A percentile compares a stretch with the other conserved stretches of the same genome.
Conservation (phyloP, 2,329 filamentous ascomycete species). For the Aspergillus sp. region DNA sequence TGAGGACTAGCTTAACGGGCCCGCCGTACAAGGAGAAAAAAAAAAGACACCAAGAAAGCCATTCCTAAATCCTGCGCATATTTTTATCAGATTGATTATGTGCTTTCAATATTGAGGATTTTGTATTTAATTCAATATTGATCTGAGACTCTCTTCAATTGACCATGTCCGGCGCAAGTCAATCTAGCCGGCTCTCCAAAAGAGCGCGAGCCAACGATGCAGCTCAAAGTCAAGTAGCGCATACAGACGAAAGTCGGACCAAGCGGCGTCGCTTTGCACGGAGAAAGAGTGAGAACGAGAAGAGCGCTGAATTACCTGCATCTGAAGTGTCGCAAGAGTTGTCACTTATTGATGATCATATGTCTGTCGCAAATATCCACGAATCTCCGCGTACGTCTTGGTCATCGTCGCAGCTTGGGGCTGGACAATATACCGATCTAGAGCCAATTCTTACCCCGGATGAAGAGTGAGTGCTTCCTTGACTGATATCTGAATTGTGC, state of each 20-base stretch:
- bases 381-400: slow-evolving; percentile 24
- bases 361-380: not conserved
- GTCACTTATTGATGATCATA: not conserved
- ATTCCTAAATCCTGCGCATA: too few species aligned
- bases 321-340: not conserved
- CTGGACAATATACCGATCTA: slow-evolving; percentile 49
- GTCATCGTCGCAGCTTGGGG: slow-evolving; percentile 45
- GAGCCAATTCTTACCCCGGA: slow-evolving; percentile 55
- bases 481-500: not conserved
- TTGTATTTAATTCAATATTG: too few species aligned
- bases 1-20: too few species aligned
- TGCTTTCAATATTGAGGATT: too few species aligned
- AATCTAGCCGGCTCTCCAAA: slow-evolving; percentile 20
- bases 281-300: slow-evolving; percentile 13
- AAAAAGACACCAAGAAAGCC: too few species aligned
- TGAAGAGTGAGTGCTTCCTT: slow-evolving; percentile 40
- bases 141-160: not conserved
- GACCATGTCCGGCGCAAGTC: slow-evolving; percentile 9
- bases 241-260: slow-evolving; percentile 17
- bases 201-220: slow-evolving; percentile 24
- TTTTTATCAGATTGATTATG: too few species aligned
- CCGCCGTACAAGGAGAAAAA: too few species aligned
- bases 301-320: slow-evolving; percentile 5
- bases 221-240: slow-evolving; percentile 15
- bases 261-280: slow-evolving; percentile 27